phyloP scores from a whole-genome alignment of 306 rosid genomes.

The Sophora flavescens region DNA sequence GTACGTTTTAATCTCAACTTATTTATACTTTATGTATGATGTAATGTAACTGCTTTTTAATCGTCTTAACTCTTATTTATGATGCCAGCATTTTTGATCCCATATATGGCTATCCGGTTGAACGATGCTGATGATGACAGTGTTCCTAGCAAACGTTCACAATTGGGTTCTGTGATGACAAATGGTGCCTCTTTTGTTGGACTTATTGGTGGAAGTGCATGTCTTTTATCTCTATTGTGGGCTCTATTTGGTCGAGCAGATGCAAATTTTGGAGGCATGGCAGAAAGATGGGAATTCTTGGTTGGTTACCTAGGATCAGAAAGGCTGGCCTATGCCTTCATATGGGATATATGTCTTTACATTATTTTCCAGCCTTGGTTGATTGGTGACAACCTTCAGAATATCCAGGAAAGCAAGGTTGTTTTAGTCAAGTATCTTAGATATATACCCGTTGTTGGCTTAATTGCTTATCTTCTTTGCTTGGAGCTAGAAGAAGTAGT shows the following conservation, averaged over 20 bases:
- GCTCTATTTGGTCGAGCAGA: conserved; percentile 72
- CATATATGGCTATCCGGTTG: conserved; percentile 95
- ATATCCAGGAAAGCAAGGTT: conserved; percentile 65
- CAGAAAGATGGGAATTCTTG: conserved; percentile 83
- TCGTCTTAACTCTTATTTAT: conserved; percentile 25
- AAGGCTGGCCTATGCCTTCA: conserved; percentile 91
- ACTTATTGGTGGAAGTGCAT: conserved; percentile 67
- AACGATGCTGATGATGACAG: conserved; percentile 57
- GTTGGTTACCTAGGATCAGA: conserved; percentile 77
- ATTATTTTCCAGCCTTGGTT: conserved; percentile 90
- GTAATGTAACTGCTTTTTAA: conserved; percentile 19
- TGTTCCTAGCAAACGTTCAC: conserved; percentile 60
- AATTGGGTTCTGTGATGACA: conserved; percentile 72
- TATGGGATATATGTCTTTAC: conserved; percentile 92
- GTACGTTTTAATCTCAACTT: background rate
- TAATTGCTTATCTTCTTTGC: conserved; percentile 75
- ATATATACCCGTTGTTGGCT: conserved; percentile 82
- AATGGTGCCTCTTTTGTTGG: conserved; percentile 72
- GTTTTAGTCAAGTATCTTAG: conserved; percentile 66
- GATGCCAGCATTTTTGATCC: conserved; percentile 83
- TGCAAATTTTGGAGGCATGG: conserved; percentile 69
- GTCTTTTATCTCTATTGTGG: conserved; percentile 77
- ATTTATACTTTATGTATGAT: background rate
- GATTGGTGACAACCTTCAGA: conserved; percentile 81
- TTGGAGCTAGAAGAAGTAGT: conserved; percentile 65